Percentiles rank a stretch among this genome's conserved stretches.
Conservation (phyloP, 371 early-diverging fungal genomes). For the Apophysomyces ossiformis region DNA sequence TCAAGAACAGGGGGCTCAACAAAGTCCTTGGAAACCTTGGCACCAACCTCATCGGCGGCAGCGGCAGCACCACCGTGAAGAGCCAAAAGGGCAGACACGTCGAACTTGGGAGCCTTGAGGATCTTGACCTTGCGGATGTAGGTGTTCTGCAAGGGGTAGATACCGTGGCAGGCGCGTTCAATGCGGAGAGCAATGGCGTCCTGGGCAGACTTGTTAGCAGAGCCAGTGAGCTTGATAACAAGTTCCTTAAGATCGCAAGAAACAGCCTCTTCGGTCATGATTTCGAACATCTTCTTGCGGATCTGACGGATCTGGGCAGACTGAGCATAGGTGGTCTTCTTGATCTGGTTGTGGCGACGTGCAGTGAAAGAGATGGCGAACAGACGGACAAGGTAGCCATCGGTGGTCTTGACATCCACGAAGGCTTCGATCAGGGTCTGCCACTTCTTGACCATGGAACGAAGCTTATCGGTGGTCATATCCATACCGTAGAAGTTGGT, state of each 20-base stretch:
- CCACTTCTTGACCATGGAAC: constrained; percentile 99
- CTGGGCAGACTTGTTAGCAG: constrained; percentile 55
- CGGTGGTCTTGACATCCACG: constrained; percentile 99
- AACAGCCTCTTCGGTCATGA: constrained; percentile 92
- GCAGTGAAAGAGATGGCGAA: constrained; percentile 99
- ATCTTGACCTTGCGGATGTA: constrained; percentile 99
- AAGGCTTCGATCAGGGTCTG: constrained; percentile 99
- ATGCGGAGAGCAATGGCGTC: constrained; percentile 95
- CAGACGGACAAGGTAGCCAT: constrained; percentile 98
- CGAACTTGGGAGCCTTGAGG: constrained; percentile 97
- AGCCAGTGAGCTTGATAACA: constrained; percentile 92
- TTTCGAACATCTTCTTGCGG: constrained; percentile 99
- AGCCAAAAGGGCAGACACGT: constrained; percentile 96
- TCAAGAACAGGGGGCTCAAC: constrained; percentile 83
- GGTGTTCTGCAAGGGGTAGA: constrained; percentile 99
- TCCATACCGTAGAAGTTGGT: constrained; percentile 99
- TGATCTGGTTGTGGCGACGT: constrained; percentile 93
- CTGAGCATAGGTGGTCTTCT: constrained; percentile 99
- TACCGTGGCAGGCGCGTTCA: constrained; percentile 95
- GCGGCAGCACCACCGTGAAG: constrained; percentile 85
- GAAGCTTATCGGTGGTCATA: constrained; percentile 99
- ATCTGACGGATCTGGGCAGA: constrained; percentile 97
- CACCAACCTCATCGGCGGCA: constrained; percentile 82
- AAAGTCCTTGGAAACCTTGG: constrained; percentile 77
- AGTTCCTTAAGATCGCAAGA: constrained; percentile 96